phyloP scores from a whole-genome alignment of 1,284 basidiomycete species.

The Cystobasidium sp. region DNA sequence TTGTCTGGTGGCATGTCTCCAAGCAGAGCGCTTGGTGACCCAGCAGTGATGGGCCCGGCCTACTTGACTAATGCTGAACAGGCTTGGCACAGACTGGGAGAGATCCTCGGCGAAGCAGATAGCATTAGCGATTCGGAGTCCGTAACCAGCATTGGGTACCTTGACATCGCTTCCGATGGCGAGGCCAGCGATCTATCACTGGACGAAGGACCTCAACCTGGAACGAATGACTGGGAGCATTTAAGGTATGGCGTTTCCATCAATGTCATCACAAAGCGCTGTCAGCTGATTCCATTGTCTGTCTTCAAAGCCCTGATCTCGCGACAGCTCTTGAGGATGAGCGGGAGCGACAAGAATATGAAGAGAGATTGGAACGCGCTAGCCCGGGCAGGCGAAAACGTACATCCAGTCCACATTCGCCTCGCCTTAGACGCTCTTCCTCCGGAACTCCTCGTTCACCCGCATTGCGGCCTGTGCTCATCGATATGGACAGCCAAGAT shows the following conservation, averaged over 20 bases:
- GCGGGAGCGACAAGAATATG: conserved; percentile 28
- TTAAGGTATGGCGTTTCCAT: conserved; percentile 22
- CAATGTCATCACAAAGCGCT: not conserved
- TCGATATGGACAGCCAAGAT: conserved; percentile 28
- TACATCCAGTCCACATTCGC: conserved; percentile 42
- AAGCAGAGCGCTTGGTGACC: conserved; percentile 33
- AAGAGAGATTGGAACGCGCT: conserved; percentile 22
- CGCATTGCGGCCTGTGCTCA: conserved; percentile 44
- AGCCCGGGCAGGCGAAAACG: conserved; percentile 37
- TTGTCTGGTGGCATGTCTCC: conserved; percentile 19
- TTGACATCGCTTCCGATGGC: conserved; percentile 46
- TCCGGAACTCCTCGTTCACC: conserved; percentile 45
- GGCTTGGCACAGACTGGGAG: conserved; percentile 52
- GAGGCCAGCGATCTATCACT: conserved; percentile 29
- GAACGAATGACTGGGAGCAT: conserved; percentile 40
- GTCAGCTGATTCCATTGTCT: not conserved
- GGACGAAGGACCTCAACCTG: conserved; percentile 25
- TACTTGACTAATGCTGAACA: conserved; percentile 45
- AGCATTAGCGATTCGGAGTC: conserved; percentile 52
- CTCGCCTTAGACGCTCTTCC: conserved; percentile 38
- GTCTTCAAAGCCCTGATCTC: conserved; percentile 37
- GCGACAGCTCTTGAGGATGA: conserved; percentile 46
- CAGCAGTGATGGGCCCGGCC: conserved; percentile 41
- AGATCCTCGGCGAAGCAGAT: conserved; percentile 50
- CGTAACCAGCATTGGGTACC: conserved; percentile 44